Evolutionary conservation across 1,284 basidiomycete species (phyloP).

Genomic region (Rhodotorula glutinis): DNA sequence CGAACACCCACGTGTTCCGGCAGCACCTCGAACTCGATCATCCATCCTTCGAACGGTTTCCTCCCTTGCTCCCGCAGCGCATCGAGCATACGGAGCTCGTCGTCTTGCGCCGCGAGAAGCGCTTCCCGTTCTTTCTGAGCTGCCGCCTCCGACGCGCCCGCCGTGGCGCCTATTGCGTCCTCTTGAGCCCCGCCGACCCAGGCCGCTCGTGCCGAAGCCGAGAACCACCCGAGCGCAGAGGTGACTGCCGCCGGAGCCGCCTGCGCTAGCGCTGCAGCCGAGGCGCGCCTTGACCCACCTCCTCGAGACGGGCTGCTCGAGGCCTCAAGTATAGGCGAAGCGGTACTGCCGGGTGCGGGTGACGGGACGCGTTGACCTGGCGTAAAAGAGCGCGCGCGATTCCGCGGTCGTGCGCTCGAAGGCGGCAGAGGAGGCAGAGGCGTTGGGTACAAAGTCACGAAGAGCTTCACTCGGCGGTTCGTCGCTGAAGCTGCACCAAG

Average conservation of each 20-base stretch:
- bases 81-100: constrained; percentile 2
- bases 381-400: background rate
- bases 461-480: constrained; percentile 11
- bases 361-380: background rate
- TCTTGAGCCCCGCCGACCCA: background rate
- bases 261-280: background rate
- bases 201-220: constrained; percentile 17
- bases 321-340: background rate
- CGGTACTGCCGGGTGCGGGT: background rate
- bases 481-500: no score
- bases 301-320: background rate
- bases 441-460: constrained; percentile 24
- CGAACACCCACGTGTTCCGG: background rate
- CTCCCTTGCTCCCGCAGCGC: constrained; percentile 1
- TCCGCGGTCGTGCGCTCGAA: background rate
- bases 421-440: background rate
- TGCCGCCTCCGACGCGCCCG: background rate
- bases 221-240: constrained; percentile 33
- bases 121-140: background rate
- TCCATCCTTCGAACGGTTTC: constrained; percentile 25
- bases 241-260: constrained; percentile 19
- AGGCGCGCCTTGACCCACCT: background rate
- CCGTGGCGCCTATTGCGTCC: background rate
- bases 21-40: constrained; percentile 28
- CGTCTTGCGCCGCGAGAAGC: constrained; percentile 9